Evolutionary conservation across 495 filamentous ascomycete species (phyloP).

Genomic region (Hyaloscypha finlandica): DNA sequence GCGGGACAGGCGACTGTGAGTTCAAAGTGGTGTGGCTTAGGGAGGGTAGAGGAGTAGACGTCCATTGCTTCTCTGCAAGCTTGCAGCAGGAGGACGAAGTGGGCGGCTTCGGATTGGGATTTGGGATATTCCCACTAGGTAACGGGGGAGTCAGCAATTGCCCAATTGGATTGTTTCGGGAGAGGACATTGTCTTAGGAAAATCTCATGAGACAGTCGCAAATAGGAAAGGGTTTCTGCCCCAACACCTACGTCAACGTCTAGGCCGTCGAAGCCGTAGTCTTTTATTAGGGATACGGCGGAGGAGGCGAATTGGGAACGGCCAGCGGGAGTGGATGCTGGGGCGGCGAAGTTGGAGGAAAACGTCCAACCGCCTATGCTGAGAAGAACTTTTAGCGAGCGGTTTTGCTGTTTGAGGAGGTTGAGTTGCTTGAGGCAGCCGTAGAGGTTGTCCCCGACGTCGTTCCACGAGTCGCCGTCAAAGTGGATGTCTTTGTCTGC

Average conservation of each 20-base stretch:
- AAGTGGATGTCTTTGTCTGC: constrained; percentile 90
- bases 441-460: constrained; percentile 74
- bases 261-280: constrained; percentile 59
- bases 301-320: constrained; percentile 67
- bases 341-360: constrained; percentile 77
- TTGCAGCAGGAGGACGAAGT: constrained; percentile 75
- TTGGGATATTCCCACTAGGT: constrained; percentile 65
- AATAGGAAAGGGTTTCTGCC: too few species aligned
- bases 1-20: constrained; percentile 75
- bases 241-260: too few species aligned
- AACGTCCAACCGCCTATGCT: constrained; percentile 98
- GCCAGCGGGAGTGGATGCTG: constrained; percentile 64
- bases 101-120: constrained; percentile 61
- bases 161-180: too few species aligned
- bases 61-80: constrained; percentile 63
- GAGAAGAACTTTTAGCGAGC: constrained; percentile 86
- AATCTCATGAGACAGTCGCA: too few species aligned
- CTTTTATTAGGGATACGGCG: constrained; percentile 67
- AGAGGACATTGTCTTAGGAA: too few species aligned
- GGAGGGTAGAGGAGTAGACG: constrained; percentile 54
- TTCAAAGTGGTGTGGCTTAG: constrained; percentile 62
- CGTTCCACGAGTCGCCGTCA: constrained; percentile 74
- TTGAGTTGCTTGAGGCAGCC: constrained; percentile 93
- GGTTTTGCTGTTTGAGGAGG: constrained; percentile 83
- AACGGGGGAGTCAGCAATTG: too few species aligned